These are phyloP conservation scores for Sordaria brevicollis DNA, from an alignment of 495 filamentous ascomycete genomes.

Conservation along the genomic window DNA sequence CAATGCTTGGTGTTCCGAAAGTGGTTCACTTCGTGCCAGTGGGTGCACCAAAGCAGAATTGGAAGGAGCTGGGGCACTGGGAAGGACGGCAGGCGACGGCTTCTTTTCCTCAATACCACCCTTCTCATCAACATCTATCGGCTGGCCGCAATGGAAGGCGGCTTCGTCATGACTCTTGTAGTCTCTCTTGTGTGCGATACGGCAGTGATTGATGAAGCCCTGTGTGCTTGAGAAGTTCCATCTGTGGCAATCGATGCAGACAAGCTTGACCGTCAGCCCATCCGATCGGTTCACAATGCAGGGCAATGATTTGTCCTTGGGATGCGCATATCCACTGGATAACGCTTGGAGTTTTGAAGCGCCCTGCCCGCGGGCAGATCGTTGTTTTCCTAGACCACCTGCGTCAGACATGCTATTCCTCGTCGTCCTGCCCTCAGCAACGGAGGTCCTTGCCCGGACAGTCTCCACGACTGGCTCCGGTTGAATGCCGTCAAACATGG, in stretches of 20 bases:
- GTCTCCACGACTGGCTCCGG: conserved; percentile 29
- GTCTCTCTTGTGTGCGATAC: conserved; percentile 82
- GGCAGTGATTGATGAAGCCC: conserved; percentile 97
- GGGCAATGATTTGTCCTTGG: conserved; percentile 53
- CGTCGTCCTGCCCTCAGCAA: conserved; percentile 60
- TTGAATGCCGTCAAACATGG: conserved; percentile 65
- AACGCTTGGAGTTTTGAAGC: conserved; percentile 60
- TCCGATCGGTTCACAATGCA: conserved; percentile 43
- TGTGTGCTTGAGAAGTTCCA: conserved; percentile 91
- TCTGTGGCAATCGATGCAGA: conserved; percentile 79
- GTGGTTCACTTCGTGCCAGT: conserved; percentile 47
- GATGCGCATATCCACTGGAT: conserved; percentile 57
- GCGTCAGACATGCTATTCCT: conserved; percentile 58
- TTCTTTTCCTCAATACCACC: conserved; percentile 45
- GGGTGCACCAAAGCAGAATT: conserved; percentile 57
- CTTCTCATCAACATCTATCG: conserved; percentile 59
- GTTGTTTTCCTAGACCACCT: conserved; percentile 44
- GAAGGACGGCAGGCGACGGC: conserved; percentile 11
- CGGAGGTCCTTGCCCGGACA: conserved; percentile 25
- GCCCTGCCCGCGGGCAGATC: conserved; percentile 48
- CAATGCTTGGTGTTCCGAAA: conserved; percentile 44
- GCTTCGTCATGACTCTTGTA: conserved; percentile 93
- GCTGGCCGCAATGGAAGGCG: conserved; percentile 76
- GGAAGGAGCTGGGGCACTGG: conserved; percentile 4
- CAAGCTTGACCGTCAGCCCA: conserved; percentile 57